Base-by-base conservation (phyloP, 352 stramenopile genomes). In the Globisporangium mamillatum region DNA sequence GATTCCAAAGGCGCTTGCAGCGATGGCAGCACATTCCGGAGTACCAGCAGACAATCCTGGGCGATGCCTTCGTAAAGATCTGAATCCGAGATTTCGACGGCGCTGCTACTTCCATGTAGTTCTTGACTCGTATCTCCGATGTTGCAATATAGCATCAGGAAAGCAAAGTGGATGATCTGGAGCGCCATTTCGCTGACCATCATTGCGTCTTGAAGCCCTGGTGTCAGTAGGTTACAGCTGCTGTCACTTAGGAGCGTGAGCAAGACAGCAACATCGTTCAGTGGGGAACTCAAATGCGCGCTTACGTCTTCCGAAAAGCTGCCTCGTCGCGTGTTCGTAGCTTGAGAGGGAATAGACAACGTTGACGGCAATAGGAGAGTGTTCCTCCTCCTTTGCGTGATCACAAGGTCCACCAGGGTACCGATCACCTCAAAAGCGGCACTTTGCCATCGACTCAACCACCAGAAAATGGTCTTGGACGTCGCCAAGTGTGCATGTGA, bases 391-490 rank as follows among this genome's bases (percentile, higher is more conserved):
- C 67, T 34, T 32, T 59, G 63, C 0, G 27, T 27, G 1, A 36
- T 12, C 9, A 70, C 34, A 14, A 48, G 41, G 14, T 73, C 44
- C 24, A 80, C 41, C 8, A 77, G 57, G 10, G 65, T 64, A 4
- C 67, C 67, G 3, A 89, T 54, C 0, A 90, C 78, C 36, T 87
- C 76, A 8, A 79, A 56, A 1, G 78, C 79, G 10, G 81, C 76
- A 54, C 76, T 71, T 22, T 92, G 79, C 82, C 82, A 90, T 10
- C 82, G 76, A 73, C 80, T 82, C 1, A 92, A 64, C 81, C 81
- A 91, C 84, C 84, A 91, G 44, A 90, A 48, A 18, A 89, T 53
- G 0, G 70, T 80, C 62, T 86, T 88, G 1, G 84, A 68, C 7
- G 84, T 89, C 34, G 77, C 71, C 9, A 87, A 12, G 34, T 80